Base-by-base conservation (phyloP, 2,329 filamentous ascomycete genomes). In the Paecilomyces sp. region DNA sequence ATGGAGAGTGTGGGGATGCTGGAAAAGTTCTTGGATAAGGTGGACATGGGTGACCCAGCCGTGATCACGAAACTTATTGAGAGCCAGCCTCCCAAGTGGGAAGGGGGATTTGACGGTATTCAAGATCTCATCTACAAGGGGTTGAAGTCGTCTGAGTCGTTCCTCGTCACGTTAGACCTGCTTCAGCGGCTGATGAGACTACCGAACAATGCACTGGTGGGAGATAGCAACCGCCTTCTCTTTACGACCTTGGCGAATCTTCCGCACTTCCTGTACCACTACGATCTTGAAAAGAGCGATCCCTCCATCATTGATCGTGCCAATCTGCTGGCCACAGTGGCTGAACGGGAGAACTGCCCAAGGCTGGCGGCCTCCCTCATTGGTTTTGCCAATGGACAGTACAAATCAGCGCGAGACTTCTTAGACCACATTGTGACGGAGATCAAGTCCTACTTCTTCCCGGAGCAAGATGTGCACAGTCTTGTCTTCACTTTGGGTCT, bases 171-270 rank as follows among this genome's bases (percentile, higher is more conserved):
- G 1, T 78, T 99, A 52, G 82, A 85, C 56, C 86, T 91, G 1
- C 82, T 99, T 58, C 88, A 96, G 67, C 87, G 86, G 67, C 81
- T 99, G 4, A 86, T 93, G 58, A 84, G 84, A 36, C 79, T 97
- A 8, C 92, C 92, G 0, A 89, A 87, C 57, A 92, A 92, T 68
- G 80, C 85, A 1, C 81, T 99, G 2, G 85, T 96, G 56, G 95
- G 95, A 3, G 87, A 91, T 60, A 88, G 92, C 57, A 89, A 85
- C 64, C 86, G 93, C 1, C 78, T 99, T 0, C 85, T 97, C 60
- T 96, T 94, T 72, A 86, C 90, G 0, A 79, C 94, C n/a, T 77
- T 97, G 25, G 93, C 92, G n/a, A 97, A 97, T 64, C 83, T 97
- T 52, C 93, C 94, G 0, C 84, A 89, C 18, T 93, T 96, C 68